Evolutionary conservation across 306 rosid species (phyloP), one percentile per base, ranked within the genome.

Genomic region (Calophaca sinica): DNA sequence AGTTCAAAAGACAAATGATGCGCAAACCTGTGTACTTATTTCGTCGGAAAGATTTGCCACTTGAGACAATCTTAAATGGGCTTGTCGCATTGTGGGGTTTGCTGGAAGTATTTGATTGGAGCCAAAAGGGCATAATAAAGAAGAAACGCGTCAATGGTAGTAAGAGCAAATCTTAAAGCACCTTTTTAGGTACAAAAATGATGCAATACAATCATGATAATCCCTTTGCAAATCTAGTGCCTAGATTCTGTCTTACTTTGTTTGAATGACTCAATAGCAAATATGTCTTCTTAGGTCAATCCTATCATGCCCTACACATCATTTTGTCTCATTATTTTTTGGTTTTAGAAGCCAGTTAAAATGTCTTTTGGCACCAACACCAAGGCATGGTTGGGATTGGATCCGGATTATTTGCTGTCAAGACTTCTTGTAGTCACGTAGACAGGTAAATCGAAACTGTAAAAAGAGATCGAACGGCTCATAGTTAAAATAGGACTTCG

Each of bases 221-320:
- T 45, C 26, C 48, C 75, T 44, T 55, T 69, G 52, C 62, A 81
- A n/a, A 78, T 75, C 82, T 63, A 68, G 73, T 55, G 81, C 70
- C 51, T 28, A 69, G 81, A 77, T 81, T 77, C 67, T 57, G 11
- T 81, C 9, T 62, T 44, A 10, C 9, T 33, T 29, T 72, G 15
- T 73, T 72, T 60, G 63, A 68, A 53, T 71, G 52, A 66, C 60
- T 15, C 57, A 41, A 26, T 59, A 10, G 11, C 49, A 44, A 3
- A 54, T 39, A 49, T 62, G 72, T 71, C 55, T 62, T 26, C 75
- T 14, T 31, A 26, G 70, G 80, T 67, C 84, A 84, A 80, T 46
- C 74, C 20, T 74, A 42, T 63, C 26, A 20, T 20, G 26, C 26
- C 11, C 45, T 36, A 39, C 39, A 42, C 68, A 77, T 84, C 72